Evolutionary conservation across 108 stramenopile genomes (phyloP), one percentile per base, ranked within the genome.

Genomic region (Pseudonitzschia delicatissima): DNA sequence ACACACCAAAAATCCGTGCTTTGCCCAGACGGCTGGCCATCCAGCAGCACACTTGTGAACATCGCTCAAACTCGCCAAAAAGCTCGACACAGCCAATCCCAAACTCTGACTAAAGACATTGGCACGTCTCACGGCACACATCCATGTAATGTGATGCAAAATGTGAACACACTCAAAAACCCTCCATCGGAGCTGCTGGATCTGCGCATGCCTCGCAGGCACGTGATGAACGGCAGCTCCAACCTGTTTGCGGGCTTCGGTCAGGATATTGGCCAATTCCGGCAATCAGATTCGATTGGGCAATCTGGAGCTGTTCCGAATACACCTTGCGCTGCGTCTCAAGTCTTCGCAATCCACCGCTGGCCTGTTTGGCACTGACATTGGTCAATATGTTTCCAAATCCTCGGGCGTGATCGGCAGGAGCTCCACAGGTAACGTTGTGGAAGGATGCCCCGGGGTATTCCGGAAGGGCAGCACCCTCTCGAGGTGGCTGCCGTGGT

Each of bases 401-500:
- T 49, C 94, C 94, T 32, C 82, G 74, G 5, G 88, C 87, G 67
- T 95, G 94, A 77, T 95, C 94, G 20, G 89, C 76, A 49, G 91
- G 91, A 5, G 94, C 94, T 9, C 94, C 94, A 64, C 80, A 80
- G 9, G 94, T 91, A 23, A 90, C 70, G 59, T 87, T 90, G 34
- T 85, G 74, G 66, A 77, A 80, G 9, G 80, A 67, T 6, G 75
- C 68, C 13, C 72, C 80, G 6, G 62, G 73, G 15, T 66, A 62
- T 18, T 62, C 74, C 18, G 58, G 23, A n/a, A 11, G 33, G 13
- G 20, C 58, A 13, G 51, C 62, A 11, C 28, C 49, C 21, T 20
- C 12, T 12, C 20, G 45, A 17, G 51, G 13, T n/a, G 51, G 6
- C 26, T 71, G 59, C 37, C 71, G 64, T 21, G 70, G 52, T 9